Conservation (phyloP, 208 protist species). For the Angomonas deanei region DNA sequence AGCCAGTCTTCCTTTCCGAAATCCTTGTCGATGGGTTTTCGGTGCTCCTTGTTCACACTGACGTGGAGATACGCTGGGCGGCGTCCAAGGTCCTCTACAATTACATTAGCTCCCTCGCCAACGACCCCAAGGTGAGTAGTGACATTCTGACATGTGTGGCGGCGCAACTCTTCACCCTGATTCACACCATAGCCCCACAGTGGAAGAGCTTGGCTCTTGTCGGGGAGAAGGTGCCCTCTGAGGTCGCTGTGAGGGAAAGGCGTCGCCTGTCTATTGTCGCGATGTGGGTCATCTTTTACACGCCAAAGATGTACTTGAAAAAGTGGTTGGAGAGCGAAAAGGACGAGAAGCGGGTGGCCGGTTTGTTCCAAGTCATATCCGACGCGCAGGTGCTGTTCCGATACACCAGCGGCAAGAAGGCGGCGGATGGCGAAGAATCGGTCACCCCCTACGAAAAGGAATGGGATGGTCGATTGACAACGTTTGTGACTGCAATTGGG, state of each 20-base stretch:
- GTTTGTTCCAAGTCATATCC: constrained; percentile 60
- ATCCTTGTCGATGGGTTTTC: constrained; percentile 60
- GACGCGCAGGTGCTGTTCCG: constrained; percentile 72
- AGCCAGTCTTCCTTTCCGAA: constrained; percentile 64
- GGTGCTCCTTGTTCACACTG: constrained; percentile 44
- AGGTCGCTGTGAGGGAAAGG: constrained; percentile 39
- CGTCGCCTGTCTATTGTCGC: constrained; percentile 53
- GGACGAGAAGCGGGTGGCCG: constrained; percentile 47
- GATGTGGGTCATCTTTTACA: constrained; percentile 83
- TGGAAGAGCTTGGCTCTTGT: constrained; percentile 60
- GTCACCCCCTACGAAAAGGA: no score
- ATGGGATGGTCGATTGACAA: constrained; percentile 77
- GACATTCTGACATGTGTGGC: constrained; percentile 50
- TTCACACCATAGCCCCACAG: constrained; percentile 37
- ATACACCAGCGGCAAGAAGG: constrained; percentile 35
- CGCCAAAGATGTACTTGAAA: constrained; percentile 25
- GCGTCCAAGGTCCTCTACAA: constrained; percentile 54
- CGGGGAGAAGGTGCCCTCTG: constrained; percentile 37
- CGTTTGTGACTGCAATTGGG: constrained; percentile 69
- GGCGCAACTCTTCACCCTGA: constrained; percentile 64
- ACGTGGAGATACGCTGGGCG: constrained; percentile 39
- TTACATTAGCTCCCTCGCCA: constrained; percentile 57
- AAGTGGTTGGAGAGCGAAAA: constrained; percentile 47
- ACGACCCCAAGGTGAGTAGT: constrained; percentile 53
- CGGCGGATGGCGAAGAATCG: constrained; percentile 2